These are phyloP conservation scores for Castanospermum australe DNA, from an alignment of 306 rosid genomes.

Conservation along the genomic window DNA sequence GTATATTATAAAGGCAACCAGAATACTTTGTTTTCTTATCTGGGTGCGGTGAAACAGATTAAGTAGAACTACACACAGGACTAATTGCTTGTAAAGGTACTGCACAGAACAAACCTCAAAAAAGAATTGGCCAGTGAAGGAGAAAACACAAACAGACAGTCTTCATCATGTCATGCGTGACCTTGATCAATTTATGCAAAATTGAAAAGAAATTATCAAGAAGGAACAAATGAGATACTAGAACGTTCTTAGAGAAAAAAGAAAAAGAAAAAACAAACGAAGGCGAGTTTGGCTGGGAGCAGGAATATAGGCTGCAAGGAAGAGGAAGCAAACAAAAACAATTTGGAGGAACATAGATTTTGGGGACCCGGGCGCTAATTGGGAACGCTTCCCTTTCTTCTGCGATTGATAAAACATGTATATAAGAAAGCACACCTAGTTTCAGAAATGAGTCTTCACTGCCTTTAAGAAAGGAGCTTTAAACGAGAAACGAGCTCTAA, in stretches of 20 bases:
- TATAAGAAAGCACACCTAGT: neutral
- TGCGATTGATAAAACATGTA: neutral
- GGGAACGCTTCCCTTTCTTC: conserved; percentile 10
- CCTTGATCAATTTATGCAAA: neutral
- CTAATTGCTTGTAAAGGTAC: neutral
- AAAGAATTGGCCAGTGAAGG: neutral
- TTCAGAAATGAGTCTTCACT: conserved; percentile 11
- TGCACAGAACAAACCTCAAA: conserved; percentile 1
- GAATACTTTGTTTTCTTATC: neutral
- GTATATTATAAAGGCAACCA: neutral
- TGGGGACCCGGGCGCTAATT: neutral
- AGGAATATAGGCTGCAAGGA: neutral
- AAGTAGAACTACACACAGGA: neutral
- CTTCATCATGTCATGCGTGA: neutral
- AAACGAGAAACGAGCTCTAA: conserved; percentile 32
- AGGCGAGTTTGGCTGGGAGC: neutral
- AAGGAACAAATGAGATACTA: neutral
- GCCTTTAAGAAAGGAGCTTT: conserved; percentile 51
- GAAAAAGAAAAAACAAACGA: neutral
- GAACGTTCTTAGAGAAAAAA: neutral
- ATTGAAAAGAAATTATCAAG: neutral
- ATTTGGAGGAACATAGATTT: neutral
- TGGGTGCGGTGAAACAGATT: neutral
- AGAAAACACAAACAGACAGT: neutral
- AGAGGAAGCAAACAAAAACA: neutral